Conservation (phyloP, 2,329 filamentous ascomycete species). For the Aspergillus fischeri region DNA sequence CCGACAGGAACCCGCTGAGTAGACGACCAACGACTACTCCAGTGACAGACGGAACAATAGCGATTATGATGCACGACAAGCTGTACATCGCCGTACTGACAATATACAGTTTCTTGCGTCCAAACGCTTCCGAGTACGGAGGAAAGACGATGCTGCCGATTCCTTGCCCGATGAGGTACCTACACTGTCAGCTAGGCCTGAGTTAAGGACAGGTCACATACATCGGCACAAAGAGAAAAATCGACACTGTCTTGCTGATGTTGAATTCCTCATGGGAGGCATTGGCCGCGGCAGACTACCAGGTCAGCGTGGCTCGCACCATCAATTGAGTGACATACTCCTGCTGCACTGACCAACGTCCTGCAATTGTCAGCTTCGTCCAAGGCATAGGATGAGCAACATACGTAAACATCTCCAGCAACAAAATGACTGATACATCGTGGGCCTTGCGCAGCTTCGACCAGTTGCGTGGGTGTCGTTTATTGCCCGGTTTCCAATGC, state of each 20-base stretch:
- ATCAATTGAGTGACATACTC: conserved; percentile 1
- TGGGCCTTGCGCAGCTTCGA: conserved; percentile 15
- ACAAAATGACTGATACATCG: conserved; percentile 19
- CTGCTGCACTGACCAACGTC: conserved; percentile 11
- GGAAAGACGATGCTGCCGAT: conserved; percentile 28
- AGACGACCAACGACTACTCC: conserved; percentile 38
- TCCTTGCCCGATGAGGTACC: conserved; percentile 25
- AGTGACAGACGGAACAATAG: conserved; percentile 26
- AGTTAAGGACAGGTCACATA: conserved; percentile 1
- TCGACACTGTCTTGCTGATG: conserved; percentile 10
- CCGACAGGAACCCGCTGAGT: conserved; percentile 41
- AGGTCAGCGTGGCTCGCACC: conserved; percentile 2
- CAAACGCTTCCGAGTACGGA: conserved; percentile 31
- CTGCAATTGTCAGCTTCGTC: conserved; percentile 2
- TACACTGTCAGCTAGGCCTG: conserved; percentile 4
- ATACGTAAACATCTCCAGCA: conserved; percentile 23
- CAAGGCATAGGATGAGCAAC: background rate
- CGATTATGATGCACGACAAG: conserved; percentile 33
- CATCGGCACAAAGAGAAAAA: conserved; percentile 19
- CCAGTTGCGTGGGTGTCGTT: conserved; percentile 23
- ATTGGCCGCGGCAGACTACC: conserved; percentile 13
- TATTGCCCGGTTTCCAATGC: conserved; percentile 13
- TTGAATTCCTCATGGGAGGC: conserved; percentile 11
- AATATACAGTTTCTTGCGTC: conserved; percentile 29
- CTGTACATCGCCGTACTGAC: conserved; percentile 19